Base-by-base conservation (phyloP, 495 filamentous ascomycete genomes). In the Immersiella caudata region DNA sequence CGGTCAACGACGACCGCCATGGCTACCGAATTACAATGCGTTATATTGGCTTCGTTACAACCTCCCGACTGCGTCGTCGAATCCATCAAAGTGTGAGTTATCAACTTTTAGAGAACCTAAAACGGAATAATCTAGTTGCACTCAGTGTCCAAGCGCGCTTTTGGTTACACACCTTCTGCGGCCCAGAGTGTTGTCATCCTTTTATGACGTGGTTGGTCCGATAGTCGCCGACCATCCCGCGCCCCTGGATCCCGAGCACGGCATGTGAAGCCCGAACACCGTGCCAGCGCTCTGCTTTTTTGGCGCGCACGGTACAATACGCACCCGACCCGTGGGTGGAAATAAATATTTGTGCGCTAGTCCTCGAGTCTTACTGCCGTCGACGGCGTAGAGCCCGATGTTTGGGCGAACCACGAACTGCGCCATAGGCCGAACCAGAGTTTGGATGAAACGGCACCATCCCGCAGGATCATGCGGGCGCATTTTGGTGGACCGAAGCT, bases 381-480 rank as follows among this genome's bases (percentile, higher is more conserved):
- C 40, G 11, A 18, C 16, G 40, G 40, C 40, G 40, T 18, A 46
- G 40, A 18, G 11, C 40, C 40, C 16, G 52, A 55, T 55, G 29
- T 33, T 33, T 33, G 29, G 29, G 8, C 29, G 29, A 33, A 33
- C 3, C 7, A 14, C 52, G 52, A 55, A 55, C 52, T 22, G 52
- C 52, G 52, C 52, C 52, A n/a, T n/a, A 6, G 4, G 40, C 2
- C n/a, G 24, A n/a, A 55, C 9, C 52, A 11, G 22, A 55, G n/a
- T 25, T n/a, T 26, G 52, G 52, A 55, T 55, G 52, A 55, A 55
- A 55, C 52, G 16, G 52, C 52, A 55, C 52, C 52, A 55, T 22
- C 52, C 52, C 24, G 52, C 24, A 55, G 52, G 52, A 55, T 55
- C 52, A 55, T 55, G 52, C 52, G 52, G 52, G 52, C 22, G 52